These are phyloP conservation scores for Monilinia fructicola DNA, from an alignment of 2,329 filamentous ascomycete genomes.

Conservation along the genomic window DNA sequence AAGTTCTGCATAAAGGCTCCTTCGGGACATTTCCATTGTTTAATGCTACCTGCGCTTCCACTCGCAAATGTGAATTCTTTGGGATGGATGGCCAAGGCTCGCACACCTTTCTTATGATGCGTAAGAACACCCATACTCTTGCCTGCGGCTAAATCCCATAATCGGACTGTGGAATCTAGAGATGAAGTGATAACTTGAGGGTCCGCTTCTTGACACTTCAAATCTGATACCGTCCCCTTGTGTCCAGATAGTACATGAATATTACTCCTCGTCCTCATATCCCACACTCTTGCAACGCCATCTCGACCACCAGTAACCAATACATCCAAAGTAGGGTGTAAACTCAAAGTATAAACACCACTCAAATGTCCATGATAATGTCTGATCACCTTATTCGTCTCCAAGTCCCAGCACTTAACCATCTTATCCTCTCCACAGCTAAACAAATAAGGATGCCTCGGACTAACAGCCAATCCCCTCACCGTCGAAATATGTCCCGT, in stretches of 20 bases:
- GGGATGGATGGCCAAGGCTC: slow-evolving; percentile 80
- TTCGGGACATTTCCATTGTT: slow-evolving; percentile 99
- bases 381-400: slow-evolving; percentile 98
- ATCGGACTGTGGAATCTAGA: slow-evolving; percentile 82
- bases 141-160: slow-evolving; percentile 95
- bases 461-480: slow-evolving; percentile 85
- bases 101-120: slow-evolving; percentile 97
- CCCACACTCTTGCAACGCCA: slow-evolving; percentile 93
- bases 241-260: slow-evolving; percentile 92
- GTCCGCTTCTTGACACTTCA: slow-evolving; percentile 93
- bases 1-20: slow-evolving; percentile 99
- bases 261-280: slow-evolving; percentile 95
- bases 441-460: slow-evolving; percentile 93
- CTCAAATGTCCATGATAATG: slow-evolving; percentile 97
- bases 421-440: slow-evolving; percentile 99
- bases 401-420: slow-evolving; percentile 99
- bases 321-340: slow-evolving; percentile 95
- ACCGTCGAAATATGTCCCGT: slow-evolving; percentile 95
- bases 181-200: slow-evolving; percentile 94
- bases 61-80: slow-evolving; percentile 95
- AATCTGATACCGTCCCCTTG: slow-evolving; percentile 82
- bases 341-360: slow-evolving; percentile 86
- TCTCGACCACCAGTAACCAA: slow-evolving; percentile 93
- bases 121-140: slow-evolving; percentile 96
- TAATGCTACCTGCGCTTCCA: slow-evolving; percentile 89